phyloP scores from a whole-genome alignment of 139 green algal genomes.

The Asterochloris erici region DNA sequence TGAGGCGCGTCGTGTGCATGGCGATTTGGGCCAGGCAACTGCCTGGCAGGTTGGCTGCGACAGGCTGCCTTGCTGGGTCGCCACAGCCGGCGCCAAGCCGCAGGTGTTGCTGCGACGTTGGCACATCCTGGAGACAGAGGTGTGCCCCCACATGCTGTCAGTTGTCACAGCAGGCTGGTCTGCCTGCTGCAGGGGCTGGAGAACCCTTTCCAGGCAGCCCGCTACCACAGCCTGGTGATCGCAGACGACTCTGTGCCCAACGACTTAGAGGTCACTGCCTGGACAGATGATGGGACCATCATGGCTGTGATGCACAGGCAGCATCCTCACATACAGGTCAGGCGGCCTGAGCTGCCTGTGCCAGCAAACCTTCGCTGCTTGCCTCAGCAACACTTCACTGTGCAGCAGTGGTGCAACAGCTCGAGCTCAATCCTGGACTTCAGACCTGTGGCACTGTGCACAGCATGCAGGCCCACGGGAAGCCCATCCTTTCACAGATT shows the following conservation, averaged over 20 bases:
- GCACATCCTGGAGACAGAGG: no score
- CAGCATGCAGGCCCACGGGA: background rate
- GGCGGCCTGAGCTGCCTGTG: background rate
- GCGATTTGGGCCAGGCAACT: background rate
- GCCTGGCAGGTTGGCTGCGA: background rate
- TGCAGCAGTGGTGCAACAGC: background rate
- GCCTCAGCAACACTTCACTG: constrained; percentile 12
- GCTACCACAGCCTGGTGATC: constrained; percentile 96
- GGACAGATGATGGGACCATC: constrained; percentile 96
- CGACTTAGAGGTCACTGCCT: constrained; percentile 92
- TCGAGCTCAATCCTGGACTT: background rate
- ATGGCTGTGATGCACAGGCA: constrained; percentile 93
- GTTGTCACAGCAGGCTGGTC: no score
- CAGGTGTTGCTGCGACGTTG: no score
- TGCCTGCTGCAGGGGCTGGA: constrained; percentile 33
- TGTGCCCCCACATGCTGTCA: no score
- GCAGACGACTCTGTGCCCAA: constrained; percentile 83
- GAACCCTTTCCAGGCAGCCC: constrained; percentile 81
- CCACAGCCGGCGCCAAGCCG: background rate
- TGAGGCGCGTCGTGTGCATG: background rate
- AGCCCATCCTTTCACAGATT: no score
- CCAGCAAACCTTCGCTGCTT: background rate
- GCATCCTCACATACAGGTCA: constrained; percentile 61
- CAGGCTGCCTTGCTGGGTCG: no score
- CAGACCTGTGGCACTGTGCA: background rate